Evolutionary conservation across 164 flowering plant genomes (phyloP).

Genomic region (Taxillus chinensis): DNA sequence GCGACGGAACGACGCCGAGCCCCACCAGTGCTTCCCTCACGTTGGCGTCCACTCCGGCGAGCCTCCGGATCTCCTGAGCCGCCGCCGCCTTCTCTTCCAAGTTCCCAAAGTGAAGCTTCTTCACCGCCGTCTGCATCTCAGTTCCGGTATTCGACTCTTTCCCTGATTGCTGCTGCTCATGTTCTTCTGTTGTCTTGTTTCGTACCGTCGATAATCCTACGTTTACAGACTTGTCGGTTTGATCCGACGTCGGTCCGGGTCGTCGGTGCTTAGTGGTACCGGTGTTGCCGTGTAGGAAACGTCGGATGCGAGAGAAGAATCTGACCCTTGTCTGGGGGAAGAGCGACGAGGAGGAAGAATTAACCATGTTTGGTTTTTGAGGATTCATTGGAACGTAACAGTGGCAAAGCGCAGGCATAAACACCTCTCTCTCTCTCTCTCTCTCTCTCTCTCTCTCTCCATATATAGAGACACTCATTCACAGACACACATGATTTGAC

Average conservation of each 20-base stretch:
- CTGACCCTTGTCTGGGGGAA: constrained; percentile 27
- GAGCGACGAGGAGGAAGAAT: constrained; percentile 17
- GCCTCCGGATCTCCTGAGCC: constrained; percentile 41
- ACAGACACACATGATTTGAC: no score
- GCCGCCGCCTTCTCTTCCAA: constrained; percentile 56
- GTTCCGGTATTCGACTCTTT: no score
- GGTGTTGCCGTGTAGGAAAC: constrained; percentile 25
- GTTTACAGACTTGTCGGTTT: background rate
- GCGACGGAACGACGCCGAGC: constrained; percentile 69
- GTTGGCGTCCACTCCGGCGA: constrained; percentile 39
- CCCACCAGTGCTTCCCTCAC: constrained; percentile 48
- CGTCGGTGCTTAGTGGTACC: constrained; percentile 7
- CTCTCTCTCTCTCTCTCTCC: no score
- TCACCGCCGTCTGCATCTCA: constrained; percentile 61
- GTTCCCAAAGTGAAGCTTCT: constrained; percentile 73
- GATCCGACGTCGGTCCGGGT: constrained; percentile 5
- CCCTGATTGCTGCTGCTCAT: no score
- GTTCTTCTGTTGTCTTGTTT: constrained; percentile 9
- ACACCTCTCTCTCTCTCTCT: no score
- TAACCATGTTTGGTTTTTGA: constrained; percentile 14
- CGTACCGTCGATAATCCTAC: background rate
- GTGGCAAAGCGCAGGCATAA: background rate
- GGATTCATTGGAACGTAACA: background rate
- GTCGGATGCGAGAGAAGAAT: constrained; percentile 41
- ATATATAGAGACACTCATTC: no score